Evolutionary conservation across 2,329 filamentous ascomycete species (phyloP).

Genomic region (Waltergamsia citrina): DNA sequence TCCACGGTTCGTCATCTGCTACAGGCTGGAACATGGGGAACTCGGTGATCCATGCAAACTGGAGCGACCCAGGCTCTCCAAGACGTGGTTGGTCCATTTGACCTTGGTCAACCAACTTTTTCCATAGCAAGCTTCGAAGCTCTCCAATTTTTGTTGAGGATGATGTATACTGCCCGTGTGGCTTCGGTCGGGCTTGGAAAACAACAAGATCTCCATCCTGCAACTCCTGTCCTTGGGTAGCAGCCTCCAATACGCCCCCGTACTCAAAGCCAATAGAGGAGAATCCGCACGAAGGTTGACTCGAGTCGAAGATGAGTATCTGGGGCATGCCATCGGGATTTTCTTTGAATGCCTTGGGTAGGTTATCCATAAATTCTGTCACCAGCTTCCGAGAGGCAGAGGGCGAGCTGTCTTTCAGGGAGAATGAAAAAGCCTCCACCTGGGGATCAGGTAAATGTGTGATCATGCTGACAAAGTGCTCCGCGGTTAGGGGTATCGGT

Average conservation of each 20-base stretch:
- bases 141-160: constrained; percentile 67
- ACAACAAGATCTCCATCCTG: constrained; percentile 65
- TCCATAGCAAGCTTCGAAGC: constrained; percentile 61
- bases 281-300: constrained; percentile 67
- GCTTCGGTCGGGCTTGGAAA: constrained; percentile 65
- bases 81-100: constrained; percentile 34
- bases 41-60: constrained; percentile 76
- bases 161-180: constrained; percentile 39
- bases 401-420: constrained; percentile 40
- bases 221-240: constrained; percentile 31
- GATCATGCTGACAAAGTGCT: constrained; percentile 67
- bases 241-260: constrained; percentile 41
- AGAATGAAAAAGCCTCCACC: constrained; percentile 67
- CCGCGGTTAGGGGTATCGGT: constrained; percentile 43
- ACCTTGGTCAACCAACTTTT: constrained; percentile 53
- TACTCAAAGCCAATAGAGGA: constrained; percentile 61
- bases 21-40: constrained; percentile 88
- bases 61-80: constrained; percentile 34
- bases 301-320: constrained; percentile 64
- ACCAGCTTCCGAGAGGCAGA: constrained; percentile 53
- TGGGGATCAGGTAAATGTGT: constrained; percentile 57
- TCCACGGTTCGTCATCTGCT: constrained; percentile 56
- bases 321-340: constrained; percentile 74
- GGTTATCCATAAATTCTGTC: constrained; percentile 58
- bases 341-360: constrained; percentile 47